A percentile compares a stretch with the other conserved stretches of the same genome.
These are phyloP conservation scores for Colletotrichum navitas DNA, from an alignment of 2,329 filamentous ascomycete species.

Conservation along the genomic window DNA sequence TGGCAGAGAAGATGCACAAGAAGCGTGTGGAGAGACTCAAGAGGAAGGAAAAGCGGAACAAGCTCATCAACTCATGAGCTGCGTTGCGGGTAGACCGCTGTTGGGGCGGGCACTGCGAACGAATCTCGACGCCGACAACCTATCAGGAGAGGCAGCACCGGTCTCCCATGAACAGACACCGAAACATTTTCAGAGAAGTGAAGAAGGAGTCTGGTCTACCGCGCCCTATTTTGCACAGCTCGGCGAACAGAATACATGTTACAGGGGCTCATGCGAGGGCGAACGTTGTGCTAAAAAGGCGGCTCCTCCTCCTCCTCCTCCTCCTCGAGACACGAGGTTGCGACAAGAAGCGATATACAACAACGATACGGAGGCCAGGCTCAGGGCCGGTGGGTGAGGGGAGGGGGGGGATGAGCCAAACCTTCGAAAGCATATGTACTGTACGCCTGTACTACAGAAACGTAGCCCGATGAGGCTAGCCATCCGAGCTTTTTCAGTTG, in stretches of 20 bases:
- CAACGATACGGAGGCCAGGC: conserved; percentile 14
- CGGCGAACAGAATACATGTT: conserved; percentile 28
- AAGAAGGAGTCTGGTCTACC: conserved; percentile 28
- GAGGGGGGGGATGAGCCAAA: conserved; percentile 18
- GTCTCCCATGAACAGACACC: conserved; percentile 25
- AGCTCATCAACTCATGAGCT: conserved; percentile 76
- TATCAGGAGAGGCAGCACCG: conserved; percentile 16
- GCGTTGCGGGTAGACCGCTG: conserved; percentile 7
- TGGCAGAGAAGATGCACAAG: conserved; percentile 98
- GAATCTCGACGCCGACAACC: conserved; percentile 17
- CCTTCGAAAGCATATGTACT: conserved; percentile 3
- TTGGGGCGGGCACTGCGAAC: conserved; percentile 21
- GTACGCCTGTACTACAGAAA: background rate
- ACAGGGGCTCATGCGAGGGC: conserved; percentile 31
- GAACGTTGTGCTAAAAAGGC: conserved; percentile 18
- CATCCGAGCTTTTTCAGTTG: conserved; percentile 32
- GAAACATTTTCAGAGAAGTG: conserved; percentile 28
- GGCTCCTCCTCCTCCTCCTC: conserved; percentile 17
- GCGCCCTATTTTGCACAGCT: conserved; percentile 26
- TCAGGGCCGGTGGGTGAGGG: conserved; percentile 10
- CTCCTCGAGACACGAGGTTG: background rate
- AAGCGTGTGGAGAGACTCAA: conserved; percentile 94
- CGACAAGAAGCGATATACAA: background rate
- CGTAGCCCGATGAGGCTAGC: conserved; percentile 27
- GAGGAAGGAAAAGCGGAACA: conserved; percentile 96